Evolutionary conservation across 345 rosid species (phyloP).

Genomic region (Camelina neglecta): DNA sequence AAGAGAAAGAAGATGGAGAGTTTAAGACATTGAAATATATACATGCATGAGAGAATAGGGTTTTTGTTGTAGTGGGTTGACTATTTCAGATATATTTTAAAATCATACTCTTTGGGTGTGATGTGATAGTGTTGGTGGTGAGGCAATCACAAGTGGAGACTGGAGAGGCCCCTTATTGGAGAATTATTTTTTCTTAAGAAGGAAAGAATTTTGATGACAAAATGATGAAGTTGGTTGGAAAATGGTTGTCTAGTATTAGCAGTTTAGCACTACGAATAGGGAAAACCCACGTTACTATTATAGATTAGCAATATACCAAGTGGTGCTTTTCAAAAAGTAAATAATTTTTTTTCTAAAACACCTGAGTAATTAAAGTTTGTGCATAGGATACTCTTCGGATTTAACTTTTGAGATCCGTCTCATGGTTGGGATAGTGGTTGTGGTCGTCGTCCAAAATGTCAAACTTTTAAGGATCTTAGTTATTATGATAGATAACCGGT

Average conservation of each 20-base stretch:
- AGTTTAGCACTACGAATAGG: slow-evolving; percentile 36
- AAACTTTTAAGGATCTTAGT: not conserved
- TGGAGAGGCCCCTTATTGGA: too few species aligned
- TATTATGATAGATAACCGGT: too few species aligned
- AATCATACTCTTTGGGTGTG: slow-evolving; percentile 27
- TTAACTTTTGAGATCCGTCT: not conserved
- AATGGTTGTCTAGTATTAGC: slow-evolving; percentile 21
- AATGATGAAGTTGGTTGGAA: slow-evolving; percentile 39
- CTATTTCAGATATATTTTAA: slow-evolving; percentile 32
- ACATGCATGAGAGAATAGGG: slow-evolving; percentile 23
- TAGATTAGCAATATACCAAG: slow-evolving; percentile 18
- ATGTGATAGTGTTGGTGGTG: slow-evolving; percentile 16
- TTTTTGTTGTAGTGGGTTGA: slow-evolving; percentile 34
- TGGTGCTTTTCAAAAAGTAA: slow-evolving; percentile 15
- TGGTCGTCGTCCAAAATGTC: not conserved
- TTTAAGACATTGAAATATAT: slow-evolving; percentile 10
- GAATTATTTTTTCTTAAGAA: slow-evolving; percentile 18
- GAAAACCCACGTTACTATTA: slow-evolving; percentile 35
- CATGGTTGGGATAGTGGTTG: not conserved
- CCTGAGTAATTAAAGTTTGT: slow-evolving; percentile 5
- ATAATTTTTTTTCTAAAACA: not conserved
- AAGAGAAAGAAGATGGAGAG: slow-evolving; percentile 3
- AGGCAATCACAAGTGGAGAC: too few species aligned
- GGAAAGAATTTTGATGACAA: slow-evolving; percentile 29
- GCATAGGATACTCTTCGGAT: not conserved